Percentiles rank a stretch among this genome's conserved stretches.
Evolutionary conservation across 2,329 filamentous ascomycete genomes (phyloP).

Genomic region (Penicillium sp.): DNA sequence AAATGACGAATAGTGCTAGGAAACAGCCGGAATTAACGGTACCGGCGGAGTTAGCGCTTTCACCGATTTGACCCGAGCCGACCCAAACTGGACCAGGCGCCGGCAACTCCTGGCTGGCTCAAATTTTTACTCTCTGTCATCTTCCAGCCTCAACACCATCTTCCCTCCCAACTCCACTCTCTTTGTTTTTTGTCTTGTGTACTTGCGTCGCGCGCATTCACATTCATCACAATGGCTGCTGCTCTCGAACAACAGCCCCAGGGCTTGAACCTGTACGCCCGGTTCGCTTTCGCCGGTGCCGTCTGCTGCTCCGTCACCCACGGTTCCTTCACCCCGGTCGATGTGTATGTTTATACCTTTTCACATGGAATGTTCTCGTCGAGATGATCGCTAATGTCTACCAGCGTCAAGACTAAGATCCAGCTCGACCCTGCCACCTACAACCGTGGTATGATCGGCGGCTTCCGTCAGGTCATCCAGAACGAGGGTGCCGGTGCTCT

Average conservation of each 20-base stretch:
- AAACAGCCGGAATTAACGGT: neutral
- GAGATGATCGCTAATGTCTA: constrained; percentile 16
- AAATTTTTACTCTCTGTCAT: neutral
- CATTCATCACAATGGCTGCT: neutral
- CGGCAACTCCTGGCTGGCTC: neutral
- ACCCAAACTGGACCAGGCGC: neutral
- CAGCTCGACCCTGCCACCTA: constrained; percentile 87
- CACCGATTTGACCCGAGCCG: neutral
- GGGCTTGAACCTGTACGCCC: constrained; percentile 76
- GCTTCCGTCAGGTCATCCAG: constrained; percentile 78
- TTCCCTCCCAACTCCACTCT: neutral
- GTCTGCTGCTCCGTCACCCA: constrained; percentile 98
- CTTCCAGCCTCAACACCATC: neutral
- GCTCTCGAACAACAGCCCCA: constrained; percentile 49
- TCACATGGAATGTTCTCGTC: neutral
- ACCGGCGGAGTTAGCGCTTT: no score
- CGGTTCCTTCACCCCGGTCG: constrained; percentile 92
- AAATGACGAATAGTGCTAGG: neutral
- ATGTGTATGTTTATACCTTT: constrained; percentile 76
- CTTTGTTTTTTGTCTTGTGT: neutral
- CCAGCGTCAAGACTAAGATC: constrained; percentile 90
- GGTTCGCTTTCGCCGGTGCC: constrained; percentile 95
- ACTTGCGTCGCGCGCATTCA: neutral
- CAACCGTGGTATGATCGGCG: constrained; percentile 82
- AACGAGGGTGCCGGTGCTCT: constrained; percentile 84